Evolutionary conservation across 140 eudicot species (phyloP), one percentile per base, ranked within the genome.

Genomic region (Stevia rebaudiana): DNA sequence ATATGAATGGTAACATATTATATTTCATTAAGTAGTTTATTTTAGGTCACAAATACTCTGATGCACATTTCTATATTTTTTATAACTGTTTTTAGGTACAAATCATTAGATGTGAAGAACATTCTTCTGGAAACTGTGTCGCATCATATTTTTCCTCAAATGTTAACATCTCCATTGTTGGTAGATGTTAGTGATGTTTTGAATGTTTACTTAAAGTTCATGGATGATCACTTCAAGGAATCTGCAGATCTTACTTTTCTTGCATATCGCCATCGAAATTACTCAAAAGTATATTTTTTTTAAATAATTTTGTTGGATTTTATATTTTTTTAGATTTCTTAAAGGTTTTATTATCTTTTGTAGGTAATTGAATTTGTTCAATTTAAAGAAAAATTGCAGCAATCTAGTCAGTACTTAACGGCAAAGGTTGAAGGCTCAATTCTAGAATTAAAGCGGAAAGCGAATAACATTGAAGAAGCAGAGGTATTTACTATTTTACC

Each of bases 181-280:
- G 72, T 36, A 42, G 96, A 91, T 73, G 39, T 57, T 65, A 70
- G 36, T 74, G 81, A 81, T 80, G 83, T 91, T 51, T 59, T 91
- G 75, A 79, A 65, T 22, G 91, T 83, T 46, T 91, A 91, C 74
- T 60, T 83, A 12, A 78, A 76, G 76, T 91, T 91, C 83, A 91
- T 87, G 98, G 95, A 91, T 33, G 98, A 87, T 37, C 88, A 84
- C 74, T 81, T 87, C 17, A 79, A 78, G 70, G 98, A 91, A 84
- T 84, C 96, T 31, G 98, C 98, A n/a, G 98, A 91, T 75, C 95
- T 91, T 77, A 91, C 98, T 35, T 87, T 91, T 73, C 83, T 84
- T 43, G 95, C 98, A 4, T 91, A 91, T 81, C 96, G 98, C 41
- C 98, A 91, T 74, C 75, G 95, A 48, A 91, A 81, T 68, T 91